Evolutionary conservation across 179 eudicot species (phyloP), one percentile per base, ranked within the genome.

Genomic region (Heliamphora ciliata): DNA sequence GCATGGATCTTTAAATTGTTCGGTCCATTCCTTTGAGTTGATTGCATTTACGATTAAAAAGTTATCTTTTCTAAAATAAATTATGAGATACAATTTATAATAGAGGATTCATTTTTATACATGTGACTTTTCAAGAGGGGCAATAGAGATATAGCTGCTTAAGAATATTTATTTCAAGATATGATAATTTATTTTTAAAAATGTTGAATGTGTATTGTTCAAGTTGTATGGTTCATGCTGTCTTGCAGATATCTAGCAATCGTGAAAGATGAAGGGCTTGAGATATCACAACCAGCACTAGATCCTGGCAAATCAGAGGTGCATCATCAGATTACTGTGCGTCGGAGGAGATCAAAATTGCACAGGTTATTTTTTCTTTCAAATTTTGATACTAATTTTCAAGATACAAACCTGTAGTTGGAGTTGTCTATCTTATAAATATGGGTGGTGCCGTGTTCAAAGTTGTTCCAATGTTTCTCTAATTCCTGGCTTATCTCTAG

Each of bases 261-360:
- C 4, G 89, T 96, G 83, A 89, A 86, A 82, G 88, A 90, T 54
- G 99, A 94, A 88, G 96, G 93, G 70, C 91, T 96, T 60, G 91
- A 94, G 86, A 96, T 96, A 83, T 94, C 99, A 70, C 99, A 94
- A 76, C 99, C 99, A 73, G 98, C 93, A 64, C 93, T 96, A 40
- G 97, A 92, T 76, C 78, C 87, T 4, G 83, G 67, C 75, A 84
- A 83, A 74, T 91, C 99, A 0, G 96, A 92, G 86, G 90, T 96
- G 83, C 98, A 96, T 86, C 99, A 96, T 85, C 95, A 88, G 86
- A 94, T 96, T 73, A 96, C 99, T 40, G 85, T 91, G 51, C 94
- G 96, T 2, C 87, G 88, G 52, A 87, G 90, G 80, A 88, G 86
- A 82, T 81, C 84, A 70, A 87, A 78, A 14, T 88, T 96, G 81